These are phyloP conservation scores for Tuber indicum DNA, from an alignment of 495 filamentous ascomycete genomes.

Conservation along the genomic window DNA sequence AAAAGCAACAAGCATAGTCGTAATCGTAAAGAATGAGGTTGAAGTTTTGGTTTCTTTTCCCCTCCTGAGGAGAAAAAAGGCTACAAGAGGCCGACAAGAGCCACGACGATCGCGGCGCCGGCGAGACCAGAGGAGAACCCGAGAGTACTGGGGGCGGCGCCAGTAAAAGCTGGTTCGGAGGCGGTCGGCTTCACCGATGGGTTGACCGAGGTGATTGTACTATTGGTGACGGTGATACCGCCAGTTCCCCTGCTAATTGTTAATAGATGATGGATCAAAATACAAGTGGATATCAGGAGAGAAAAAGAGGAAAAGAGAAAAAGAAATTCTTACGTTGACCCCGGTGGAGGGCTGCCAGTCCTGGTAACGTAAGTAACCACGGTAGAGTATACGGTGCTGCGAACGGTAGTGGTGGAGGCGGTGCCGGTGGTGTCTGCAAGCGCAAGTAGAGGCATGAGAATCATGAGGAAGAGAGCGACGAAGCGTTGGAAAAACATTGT, in stretches of 20 bases:
- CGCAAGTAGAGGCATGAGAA: conserved; percentile 25
- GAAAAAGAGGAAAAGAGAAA: too few relatives aligned
- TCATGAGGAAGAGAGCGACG: conserved; percentile 27
- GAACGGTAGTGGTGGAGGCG: conserved; percentile 17
- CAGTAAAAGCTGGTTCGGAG: conserved; percentile 2
- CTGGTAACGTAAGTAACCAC: conserved; percentile 22
- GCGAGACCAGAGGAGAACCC: conserved; percentile 17
- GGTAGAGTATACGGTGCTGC: conserved; percentile 25
- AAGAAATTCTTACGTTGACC: conserved; percentile 5
- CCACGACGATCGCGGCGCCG: conserved; percentile 16
- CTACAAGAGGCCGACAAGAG: conserved; percentile 23
- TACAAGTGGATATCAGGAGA: background rate
- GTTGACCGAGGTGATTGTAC: conserved; percentile 6
- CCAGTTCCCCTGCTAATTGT: background rate
- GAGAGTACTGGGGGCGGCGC: conserved; percentile 14
- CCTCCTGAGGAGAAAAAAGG: background rate
- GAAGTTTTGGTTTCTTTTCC: background rate
- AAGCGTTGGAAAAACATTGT: conserved; percentile 26
- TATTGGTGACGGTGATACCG: conserved; percentile 5
- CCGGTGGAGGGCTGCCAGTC: conserved; percentile 26
- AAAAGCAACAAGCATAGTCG: conserved; percentile 1
- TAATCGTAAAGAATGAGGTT: background rate
- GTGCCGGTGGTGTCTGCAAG: conserved; percentile 14
- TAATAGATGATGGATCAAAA: background rate
- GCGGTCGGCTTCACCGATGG: conserved; percentile 5